Base-by-base conservation (phyloP, 441 rosid genomes). In the Omphalea diandra region DNA sequence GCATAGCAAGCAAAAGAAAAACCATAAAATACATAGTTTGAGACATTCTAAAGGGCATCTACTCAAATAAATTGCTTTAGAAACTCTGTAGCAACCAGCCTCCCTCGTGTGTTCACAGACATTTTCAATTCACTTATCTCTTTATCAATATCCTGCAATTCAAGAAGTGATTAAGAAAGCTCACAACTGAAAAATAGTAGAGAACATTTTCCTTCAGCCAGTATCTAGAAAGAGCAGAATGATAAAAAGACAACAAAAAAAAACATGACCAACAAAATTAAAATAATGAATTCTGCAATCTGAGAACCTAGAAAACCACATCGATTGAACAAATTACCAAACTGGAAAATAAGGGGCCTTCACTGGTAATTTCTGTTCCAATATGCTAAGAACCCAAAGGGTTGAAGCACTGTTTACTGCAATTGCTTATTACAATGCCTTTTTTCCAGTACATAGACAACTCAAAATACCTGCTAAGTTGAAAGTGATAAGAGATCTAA, bases 91-190 rank as follows among this genome's bases (percentile, higher is more conserved):
- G 99, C 98, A 31, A 93, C 99, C 69, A 93, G 83, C 79, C 90
- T 89, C 71, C 98, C 99, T 71, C 96, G 78, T 0, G 97, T 93
- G 83, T 93, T 95, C 75, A 95, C 90, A 0, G 95, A 93, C 82
- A 86, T 79, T 84, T 90, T 95, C 78, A 95, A 73, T 65, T 95
- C 97, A n/a, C 87, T 87, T 73, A 93, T 95, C 86, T 95, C 96
- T 79, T 93, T 89, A 64, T 93, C 93, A 27, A 95, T 95, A 74
- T 93, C 99, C 97, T 95, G 91, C 83, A 78, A 65, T 75, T 72
- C 27, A 54, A 61, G 10, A 50, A 26, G 11, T 3, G 38, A 58
- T 41, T 9, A 50, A 14, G 31, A 74, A 40, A 46, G 36, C 11
- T 18, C 17, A 24, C 33, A 26, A 72, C 36, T 15, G 18, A n/a